A percentile compares a stretch with the other conserved stretches of the same genome.
Conservation (phyloP, 805 yeast species). For the Candida maltosa region DNA sequence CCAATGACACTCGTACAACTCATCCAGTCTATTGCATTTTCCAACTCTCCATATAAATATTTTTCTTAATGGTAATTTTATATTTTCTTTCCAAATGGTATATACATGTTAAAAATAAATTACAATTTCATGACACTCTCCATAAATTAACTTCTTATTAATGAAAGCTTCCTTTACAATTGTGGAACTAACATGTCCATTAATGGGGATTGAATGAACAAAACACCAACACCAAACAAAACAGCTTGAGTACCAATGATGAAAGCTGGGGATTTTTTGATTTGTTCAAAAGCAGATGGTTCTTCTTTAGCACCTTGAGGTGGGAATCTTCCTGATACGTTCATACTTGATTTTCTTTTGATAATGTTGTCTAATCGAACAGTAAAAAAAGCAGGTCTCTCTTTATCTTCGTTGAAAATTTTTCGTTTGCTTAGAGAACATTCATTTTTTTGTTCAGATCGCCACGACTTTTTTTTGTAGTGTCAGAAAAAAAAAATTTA, state of each 20-base stretch:
- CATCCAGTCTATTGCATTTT: no score
- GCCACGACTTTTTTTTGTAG: no score
- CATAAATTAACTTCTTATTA: no score
- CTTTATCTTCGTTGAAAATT: background rate
- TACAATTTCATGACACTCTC: no score
- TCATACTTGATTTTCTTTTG: conserved; percentile 1
- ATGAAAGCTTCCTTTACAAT: conserved; percentile 31
- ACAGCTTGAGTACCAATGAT: conserved; percentile 61
- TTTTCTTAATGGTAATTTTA: no score
- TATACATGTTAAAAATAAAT: no score
- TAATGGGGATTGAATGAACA: conserved; percentile 71
- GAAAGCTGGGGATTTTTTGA: conserved; percentile 63
- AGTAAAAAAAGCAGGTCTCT: background rate
- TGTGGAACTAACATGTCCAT: conserved; percentile 85
- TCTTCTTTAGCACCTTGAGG: conserved; percentile 19
- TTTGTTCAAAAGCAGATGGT: conserved; percentile 41
- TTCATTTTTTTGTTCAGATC: no score
- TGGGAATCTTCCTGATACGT: conserved; percentile 20
- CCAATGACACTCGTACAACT: no score
- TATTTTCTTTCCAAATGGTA: no score
- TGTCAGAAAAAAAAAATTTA: no score
- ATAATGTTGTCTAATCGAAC: background rate
- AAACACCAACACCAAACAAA: conserved; percentile 69
- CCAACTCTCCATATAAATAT: no score
- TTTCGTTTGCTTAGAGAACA: no score